Percentiles rank a stretch among this genome's conserved stretches.
These are phyloP conservation scores for Chenopodium quinoa DNA, from an alignment of 148 eudicot genomes.

Conservation along the genomic window DNA sequence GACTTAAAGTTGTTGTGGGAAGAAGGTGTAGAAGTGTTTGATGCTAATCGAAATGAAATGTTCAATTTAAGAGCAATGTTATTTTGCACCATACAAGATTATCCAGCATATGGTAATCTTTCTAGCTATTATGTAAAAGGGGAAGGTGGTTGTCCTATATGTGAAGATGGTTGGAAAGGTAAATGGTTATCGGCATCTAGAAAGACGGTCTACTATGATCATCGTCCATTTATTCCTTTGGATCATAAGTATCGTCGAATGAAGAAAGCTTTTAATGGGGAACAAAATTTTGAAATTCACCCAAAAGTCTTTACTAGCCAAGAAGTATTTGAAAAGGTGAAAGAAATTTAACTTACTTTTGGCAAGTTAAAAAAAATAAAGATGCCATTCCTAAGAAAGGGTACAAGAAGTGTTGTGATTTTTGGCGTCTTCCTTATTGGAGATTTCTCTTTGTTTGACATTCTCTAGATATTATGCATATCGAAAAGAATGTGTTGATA, in stretches of 20 bases:
- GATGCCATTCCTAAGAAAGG: background rate
- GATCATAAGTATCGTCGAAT: background rate
- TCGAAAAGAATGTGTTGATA: too few species aligned
- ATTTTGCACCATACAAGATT: constrained; percentile 28
- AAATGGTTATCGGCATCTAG: background rate
- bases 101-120: constrained; percentile 21
- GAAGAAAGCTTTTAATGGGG: constrained; percentile 3
- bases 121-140: constrained; percentile 12
- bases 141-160: constrained; percentile 8
- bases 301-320: background rate
- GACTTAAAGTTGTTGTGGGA: constrained; percentile 23
- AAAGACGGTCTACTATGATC: background rate
- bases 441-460: too few species aligned
- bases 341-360: background rate
- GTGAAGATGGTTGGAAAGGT: too few species aligned
- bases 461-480: constrained; percentile 15
- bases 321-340: constrained; percentile 8
- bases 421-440: too few species aligned
- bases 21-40: constrained; percentile 18
- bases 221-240: background rate
- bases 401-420: background rate
- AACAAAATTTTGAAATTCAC: background rate
- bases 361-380: background rate
- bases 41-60: constrained; percentile 6
- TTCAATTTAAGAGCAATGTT: constrained; percentile 26